Evolutionary conservation across 2,329 filamentous ascomycete species (phyloP), one percentile per base, ranked within the genome.

Genomic region (Daldinia sp.): DNA sequence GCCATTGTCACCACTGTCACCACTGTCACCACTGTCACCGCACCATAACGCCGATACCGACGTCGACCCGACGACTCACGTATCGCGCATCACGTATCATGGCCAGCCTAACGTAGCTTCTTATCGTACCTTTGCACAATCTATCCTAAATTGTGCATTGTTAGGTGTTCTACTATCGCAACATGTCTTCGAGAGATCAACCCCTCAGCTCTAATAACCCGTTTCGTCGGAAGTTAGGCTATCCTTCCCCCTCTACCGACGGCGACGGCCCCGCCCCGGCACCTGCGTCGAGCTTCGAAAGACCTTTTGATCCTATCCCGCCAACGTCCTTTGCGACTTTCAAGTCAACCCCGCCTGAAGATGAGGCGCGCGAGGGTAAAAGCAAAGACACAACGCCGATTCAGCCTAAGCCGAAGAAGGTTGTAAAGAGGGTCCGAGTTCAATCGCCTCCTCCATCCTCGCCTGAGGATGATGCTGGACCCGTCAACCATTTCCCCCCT

Each of bases 361-460:
- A 79, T 75, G 71, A 64, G 64, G 53, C 20, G 6, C n/a, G 18
- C 6, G 62, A 56, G 20, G 55, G 42, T 23, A 44, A 42, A 37
- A 71, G 71, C 7, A 61, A 74, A 39, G 72, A 85, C 79, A 71
- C 77, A 78, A 44, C 67, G 23, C 56, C 76, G 2, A 60, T 75
- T 46, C 74, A 75, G 55, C 64, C 70, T 48, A 74, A 73, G 60
- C 78, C 77, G 7, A 78, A 77, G 78, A 92, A 86, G 82, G 82
- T 88, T 42, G 83, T 87, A 66, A 91, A 92, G 80, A 91, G 88
- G 74, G 90, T 92, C 67, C 88, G 90, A 74, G 86, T 91, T 7
- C 85, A 90, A 75, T 90, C 88, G 46, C 89, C 89, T 58, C 88
- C 88, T 65, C 88, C 88, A 2, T 84, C 86, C n/a, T 86, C 86